Evolutionary conservation across 176 grass and related monocot genomes (phyloP).

Genomic region (Juncus effusus): DNA sequence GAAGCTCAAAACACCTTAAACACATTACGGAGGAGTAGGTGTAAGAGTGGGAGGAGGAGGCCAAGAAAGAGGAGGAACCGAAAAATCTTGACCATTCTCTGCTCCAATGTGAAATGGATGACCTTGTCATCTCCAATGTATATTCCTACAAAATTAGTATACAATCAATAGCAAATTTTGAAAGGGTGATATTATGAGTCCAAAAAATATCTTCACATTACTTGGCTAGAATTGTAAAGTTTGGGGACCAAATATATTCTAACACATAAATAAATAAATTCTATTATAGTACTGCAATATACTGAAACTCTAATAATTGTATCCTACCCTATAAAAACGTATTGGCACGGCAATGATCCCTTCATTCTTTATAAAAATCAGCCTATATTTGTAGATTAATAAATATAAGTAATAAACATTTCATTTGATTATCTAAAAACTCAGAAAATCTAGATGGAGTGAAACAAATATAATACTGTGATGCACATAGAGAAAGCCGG

Average conservation of each 20-base stretch:
- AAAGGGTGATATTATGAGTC: neutral
- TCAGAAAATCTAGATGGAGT: no score
- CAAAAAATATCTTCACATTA: neutral
- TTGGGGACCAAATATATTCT: no score
- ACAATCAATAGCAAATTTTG: neutral
- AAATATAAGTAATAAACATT: no score
- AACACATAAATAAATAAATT: no score
- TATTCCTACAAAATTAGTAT: conserved; percentile 37
- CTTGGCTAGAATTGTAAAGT: neutral
- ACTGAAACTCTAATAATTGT: no score
- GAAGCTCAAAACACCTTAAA: conserved; percentile 56
- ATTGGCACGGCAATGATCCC: no score
- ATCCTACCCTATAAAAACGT: no score
- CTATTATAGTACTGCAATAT: no score
- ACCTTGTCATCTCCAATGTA: conserved; percentile 75
- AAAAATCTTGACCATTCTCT: conserved; percentile 30
- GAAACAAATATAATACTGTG: conserved; percentile 40
- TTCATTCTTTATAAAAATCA: no score
- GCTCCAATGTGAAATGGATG: conserved; percentile 52
- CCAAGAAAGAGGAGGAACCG: conserved; percentile 37
- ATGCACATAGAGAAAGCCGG: conserved; percentile 59
- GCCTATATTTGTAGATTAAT: no score
- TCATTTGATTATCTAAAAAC: no score
- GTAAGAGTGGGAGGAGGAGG: neutral
- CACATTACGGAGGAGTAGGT: conserved; percentile 27